phyloP scores from a whole-genome alignment of 805 yeast genomes.

The Saccharomycopsis javanensis region DNA sequence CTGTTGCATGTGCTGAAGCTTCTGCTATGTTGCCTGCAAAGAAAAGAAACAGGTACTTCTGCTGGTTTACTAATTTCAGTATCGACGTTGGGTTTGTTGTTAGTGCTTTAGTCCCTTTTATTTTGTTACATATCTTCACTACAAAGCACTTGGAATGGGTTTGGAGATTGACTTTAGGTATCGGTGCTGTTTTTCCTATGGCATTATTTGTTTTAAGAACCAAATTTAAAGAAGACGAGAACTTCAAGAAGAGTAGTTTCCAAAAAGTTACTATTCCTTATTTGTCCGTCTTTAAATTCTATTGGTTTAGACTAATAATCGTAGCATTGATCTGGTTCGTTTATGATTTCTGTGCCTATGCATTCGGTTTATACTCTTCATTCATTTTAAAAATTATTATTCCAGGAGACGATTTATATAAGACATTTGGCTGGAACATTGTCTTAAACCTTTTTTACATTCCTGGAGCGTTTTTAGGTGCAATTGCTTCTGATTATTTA shows the following conservation, averaged over 20 bases:
- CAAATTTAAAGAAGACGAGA: constrained; percentile 63
- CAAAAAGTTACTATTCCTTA: constrained; percentile 58
- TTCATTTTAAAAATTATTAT: constrained; percentile 53
- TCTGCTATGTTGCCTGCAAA: constrained; percentile 72
- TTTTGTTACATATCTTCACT: constrained; percentile 74
- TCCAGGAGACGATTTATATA: constrained; percentile 51
- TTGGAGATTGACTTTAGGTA: constrained; percentile 86
- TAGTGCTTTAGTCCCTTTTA: constrained; percentile 78
- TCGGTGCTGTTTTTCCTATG: constrained; percentile 85
- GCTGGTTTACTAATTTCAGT: constrained; percentile 81
- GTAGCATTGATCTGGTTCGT: constrained; percentile 82
- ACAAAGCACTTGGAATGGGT: constrained; percentile 63
- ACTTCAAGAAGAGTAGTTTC: constrained; percentile 62
- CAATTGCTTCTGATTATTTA: constrained; percentile 69
- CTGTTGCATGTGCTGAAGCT: constrained; percentile 90
- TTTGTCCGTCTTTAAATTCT: constrained; percentile 59
- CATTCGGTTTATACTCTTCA: constrained; percentile 78
- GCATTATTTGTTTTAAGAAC: constrained; percentile 69
- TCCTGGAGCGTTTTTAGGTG: constrained; percentile 87
- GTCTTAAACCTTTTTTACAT: constrained; percentile 80
- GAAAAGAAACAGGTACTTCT: constrained; percentile 77
- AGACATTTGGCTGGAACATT: constrained; percentile 86
- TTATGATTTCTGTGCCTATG: constrained; percentile 80
- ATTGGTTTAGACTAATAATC: constrained; percentile 68
- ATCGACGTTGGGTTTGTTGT: constrained; percentile 82